A percentile compares a stretch with the other conserved stretches of the same genome.
phyloP scores from a whole-genome alignment of 331 rosid genomes.

The Quercus phellos region DNA sequence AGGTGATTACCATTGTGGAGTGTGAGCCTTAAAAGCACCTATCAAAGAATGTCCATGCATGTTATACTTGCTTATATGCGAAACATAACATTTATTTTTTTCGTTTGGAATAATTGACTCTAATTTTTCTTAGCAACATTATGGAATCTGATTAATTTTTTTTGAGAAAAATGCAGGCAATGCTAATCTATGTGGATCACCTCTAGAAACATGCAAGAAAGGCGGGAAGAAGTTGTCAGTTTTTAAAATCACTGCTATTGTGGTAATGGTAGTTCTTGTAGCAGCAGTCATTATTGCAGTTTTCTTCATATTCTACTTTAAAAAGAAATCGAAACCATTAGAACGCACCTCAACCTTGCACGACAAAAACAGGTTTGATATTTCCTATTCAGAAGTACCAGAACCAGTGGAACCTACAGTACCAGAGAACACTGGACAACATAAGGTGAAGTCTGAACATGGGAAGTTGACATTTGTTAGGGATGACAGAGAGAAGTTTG shows the following conservation, averaged over 20 bases:
- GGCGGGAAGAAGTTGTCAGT: neutral
- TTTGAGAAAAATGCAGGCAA: constrained; percentile 31
- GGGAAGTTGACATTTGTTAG: constrained; percentile 59
- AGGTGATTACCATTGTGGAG: no score
- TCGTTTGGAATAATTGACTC: neutral
- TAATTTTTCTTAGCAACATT: neutral
- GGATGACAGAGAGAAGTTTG: constrained; percentile 46
- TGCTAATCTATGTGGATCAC: constrained; percentile 46
- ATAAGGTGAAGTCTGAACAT: constrained; percentile 37
- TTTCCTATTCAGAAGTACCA: constrained; percentile 27
- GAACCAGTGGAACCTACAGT: constrained; percentile 14
- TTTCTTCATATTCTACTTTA: constrained; percentile 28
- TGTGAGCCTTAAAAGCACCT: no score
- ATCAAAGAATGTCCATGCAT: no score
- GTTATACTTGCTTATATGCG: neutral
- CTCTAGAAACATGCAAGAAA: constrained; percentile 36
- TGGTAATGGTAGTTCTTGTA: constrained; percentile 21
- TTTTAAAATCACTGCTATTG: constrained; percentile 30
- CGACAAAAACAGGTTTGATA: constrained; percentile 16
- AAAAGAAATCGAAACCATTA: neutral
- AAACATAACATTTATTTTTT: neutral
- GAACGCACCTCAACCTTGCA: constrained; percentile 5
- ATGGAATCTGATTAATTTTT: neutral
- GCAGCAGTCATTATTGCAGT: constrained; percentile 33
- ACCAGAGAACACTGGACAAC: neutral